Percentiles rank a stretch among this genome's conserved stretches.
Evolutionary conservation across 495 filamentous ascomycete species (phyloP).

Genomic region (Antarctomyces pellizariae): DNA sequence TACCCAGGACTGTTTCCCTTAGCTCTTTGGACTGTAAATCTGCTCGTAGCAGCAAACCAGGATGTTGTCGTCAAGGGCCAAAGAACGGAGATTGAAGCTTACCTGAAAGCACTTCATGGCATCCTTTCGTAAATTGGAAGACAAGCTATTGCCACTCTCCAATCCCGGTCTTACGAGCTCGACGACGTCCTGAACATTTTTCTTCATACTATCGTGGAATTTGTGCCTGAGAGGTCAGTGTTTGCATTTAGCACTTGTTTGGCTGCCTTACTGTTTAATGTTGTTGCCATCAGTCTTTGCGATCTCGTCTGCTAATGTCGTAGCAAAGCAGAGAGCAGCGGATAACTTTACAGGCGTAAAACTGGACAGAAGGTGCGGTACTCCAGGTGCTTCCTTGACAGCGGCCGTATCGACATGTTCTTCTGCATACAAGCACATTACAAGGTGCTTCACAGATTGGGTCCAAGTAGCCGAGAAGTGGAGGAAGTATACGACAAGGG

Average conservation of each 20-base stretch:
- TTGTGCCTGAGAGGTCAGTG: slow-evolving; percentile 15
- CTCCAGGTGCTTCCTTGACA: slow-evolving; percentile 24
- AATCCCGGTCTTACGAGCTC: slow-evolving; percentile 24
- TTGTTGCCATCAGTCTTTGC: slow-evolving; percentile 36
- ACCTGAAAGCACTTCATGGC: slow-evolving; percentile 38
- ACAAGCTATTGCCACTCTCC: slow-evolving; percentile 8
- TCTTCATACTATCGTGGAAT: slow-evolving; percentile 25
- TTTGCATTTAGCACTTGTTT: too few relatives aligned
- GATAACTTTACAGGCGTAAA: slow-evolving; percentile 30
- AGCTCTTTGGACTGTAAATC: too few relatives aligned
- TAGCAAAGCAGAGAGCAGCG: slow-evolving; percentile 46
- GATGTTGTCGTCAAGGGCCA: slow-evolving; percentile 1
- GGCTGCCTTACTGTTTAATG: slow-evolving; percentile 24
- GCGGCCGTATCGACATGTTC: slow-evolving; percentile 22
- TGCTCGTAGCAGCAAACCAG: too few relatives aligned
- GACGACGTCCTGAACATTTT: slow-evolving; percentile 26
- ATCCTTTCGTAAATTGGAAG: slow-evolving; percentile 21
- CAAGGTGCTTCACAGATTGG: slow-evolving; percentile 42
- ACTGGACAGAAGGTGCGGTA: slow-evolving; percentile 25
- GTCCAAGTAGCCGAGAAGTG: slow-evolving; percentile 46
- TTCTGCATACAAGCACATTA: slow-evolving; percentile 33
- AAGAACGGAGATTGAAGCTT: slow-evolving; percentile 4
- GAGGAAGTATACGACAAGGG: slow-evolving; percentile 57
- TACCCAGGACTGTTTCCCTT: slow-evolving; percentile 42
- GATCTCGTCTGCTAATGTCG: slow-evolving; percentile 52